A percentile compares a stretch with the other conserved stretches of the same genome.
Evolutionary conservation across 805 yeast species (phyloP).

Genomic region (Ascoidea rubescens): DNA sequence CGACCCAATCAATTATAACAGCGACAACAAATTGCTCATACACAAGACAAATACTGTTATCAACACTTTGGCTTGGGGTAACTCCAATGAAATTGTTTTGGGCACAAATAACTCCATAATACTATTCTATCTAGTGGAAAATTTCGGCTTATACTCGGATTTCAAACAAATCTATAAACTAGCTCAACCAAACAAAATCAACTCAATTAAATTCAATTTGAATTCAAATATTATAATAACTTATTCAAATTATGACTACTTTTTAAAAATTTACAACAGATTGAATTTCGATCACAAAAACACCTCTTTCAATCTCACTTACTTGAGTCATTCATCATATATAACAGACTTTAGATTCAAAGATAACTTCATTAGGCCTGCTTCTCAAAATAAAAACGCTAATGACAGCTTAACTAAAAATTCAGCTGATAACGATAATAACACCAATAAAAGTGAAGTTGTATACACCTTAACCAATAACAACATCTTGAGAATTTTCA

Average conservation of each 20-base stretch:
- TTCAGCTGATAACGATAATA: slow-evolving; percentile 13
- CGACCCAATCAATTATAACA: slow-evolving; percentile 30
- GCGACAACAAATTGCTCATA: slow-evolving; percentile 17
- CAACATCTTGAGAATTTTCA: slow-evolving; percentile 50
- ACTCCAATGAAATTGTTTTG: slow-evolving; percentile 36
- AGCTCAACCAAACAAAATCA: slow-evolving; percentile 48
- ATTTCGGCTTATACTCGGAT: slow-evolving; percentile 3
- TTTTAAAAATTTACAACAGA: slow-evolving; percentile 71
- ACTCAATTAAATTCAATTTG: slow-evolving; percentile 43
- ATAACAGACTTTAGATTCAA: slow-evolving; percentile 30
- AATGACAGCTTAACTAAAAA: no score
- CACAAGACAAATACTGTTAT: slow-evolving; percentile 21
- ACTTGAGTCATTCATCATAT: slow-evolving; percentile 48
- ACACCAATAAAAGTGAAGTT: slow-evolving; percentile 29
- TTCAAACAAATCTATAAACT: slow-evolving; percentile 23
- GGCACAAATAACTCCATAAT: slow-evolving; percentile 40
- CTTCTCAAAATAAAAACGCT: background rate
- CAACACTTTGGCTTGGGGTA: slow-evolving; percentile 41
- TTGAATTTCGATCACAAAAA: slow-evolving; percentile 51
- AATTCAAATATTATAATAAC: slow-evolving; percentile 57
- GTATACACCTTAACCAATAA: slow-evolving; percentile 57
- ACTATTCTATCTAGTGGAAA: background rate
- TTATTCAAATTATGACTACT: slow-evolving; percentile 44
- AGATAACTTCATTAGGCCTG: background rate
- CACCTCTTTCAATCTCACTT: slow-evolving; percentile 52